Evolutionary conservation across 2,329 filamentous ascomycete genomes (phyloP), one percentile per base, ranked within the genome.

Genomic region (Neoascochyta sp.): DNA sequence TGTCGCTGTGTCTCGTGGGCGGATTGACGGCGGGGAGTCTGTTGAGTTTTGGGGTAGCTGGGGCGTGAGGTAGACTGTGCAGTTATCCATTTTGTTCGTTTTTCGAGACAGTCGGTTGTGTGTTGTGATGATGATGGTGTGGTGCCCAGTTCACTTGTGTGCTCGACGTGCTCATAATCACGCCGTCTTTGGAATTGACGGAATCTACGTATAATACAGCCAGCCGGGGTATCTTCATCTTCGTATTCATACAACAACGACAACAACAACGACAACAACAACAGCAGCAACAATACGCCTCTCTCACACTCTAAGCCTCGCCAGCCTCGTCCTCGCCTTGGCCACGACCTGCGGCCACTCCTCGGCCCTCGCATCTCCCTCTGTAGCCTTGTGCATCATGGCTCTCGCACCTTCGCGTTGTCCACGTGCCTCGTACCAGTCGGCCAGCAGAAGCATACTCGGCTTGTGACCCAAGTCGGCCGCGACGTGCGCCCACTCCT

Each of bases 11-110:
- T 60, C 75, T 96, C n/a, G 86, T 95, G 11, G 78, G 76, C 4
- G 92, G 92, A 0, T 65, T 96, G 63, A 78, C 87, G 2, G 72
- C 74, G 14, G 92, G 92, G n/a, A 96, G 90, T 65, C 63, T 96
- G 50, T 62, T 93, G 58, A 96, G 89, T 60, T 98, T 96, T 63
- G 72, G 80, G 7, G 78, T 78, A 41, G 75, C 81, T 5, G 32
- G 27, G n/a, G 31, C 32, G n/a, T n/a, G 16, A 34, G 8, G 19
- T 21, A 21, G 19, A n/a, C n/a, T n/a, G n/a, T n/a, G n/a, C n/a
- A n/a, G n/a, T n/a, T n/a, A n/a, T n/a, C n/a, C n/a, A n/a, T n/a
- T n/a, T n/a, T n/a, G n/a, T n/a, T n/a, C n/a, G n/a, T n/a, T n/a
- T n/a, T n/a, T n/a, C n/a, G n/a, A n/a, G n/a, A n/a, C n/a, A n/a